Evolutionary conservation across 2,329 filamentous ascomycete species (phyloP).

Genomic region (Trichoderma endophyticum): DNA sequence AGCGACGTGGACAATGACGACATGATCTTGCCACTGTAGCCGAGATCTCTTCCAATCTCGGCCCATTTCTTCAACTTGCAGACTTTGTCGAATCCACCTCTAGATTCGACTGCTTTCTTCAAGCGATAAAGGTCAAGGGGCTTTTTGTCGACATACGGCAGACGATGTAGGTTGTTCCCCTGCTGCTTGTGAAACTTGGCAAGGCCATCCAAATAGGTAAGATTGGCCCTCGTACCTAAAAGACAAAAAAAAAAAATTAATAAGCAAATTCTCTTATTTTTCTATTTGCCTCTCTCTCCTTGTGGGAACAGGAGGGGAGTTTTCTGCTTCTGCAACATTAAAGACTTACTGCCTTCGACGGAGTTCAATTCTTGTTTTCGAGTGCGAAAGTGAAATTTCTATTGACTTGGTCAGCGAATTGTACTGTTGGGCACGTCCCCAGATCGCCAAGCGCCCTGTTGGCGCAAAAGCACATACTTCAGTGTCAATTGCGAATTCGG

Average conservation of each 20-base stretch:
- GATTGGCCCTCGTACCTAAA: constrained; percentile 84
- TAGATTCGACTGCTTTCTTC: constrained; percentile 92
- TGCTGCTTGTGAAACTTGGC: constrained; percentile 97
- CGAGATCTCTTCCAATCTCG: constrained; percentile 92
- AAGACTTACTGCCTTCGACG: constrained; percentile 84
- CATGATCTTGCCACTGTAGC: constrained; percentile 99
- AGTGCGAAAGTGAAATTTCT: constrained; percentile 97
- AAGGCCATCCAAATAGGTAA: constrained; percentile 93
- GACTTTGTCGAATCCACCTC: constrained; percentile 92
- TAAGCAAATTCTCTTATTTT: constrained; percentile 32
- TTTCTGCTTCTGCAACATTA: background rate
- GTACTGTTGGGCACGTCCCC: background rate
- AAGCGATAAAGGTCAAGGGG: constrained; percentile 92
- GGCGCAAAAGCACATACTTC: constrained; percentile 57
- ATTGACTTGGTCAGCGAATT: constrained; percentile 22
- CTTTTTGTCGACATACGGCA: constrained; percentile 96
- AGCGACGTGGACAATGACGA: constrained; percentile 95
- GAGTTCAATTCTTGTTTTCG: constrained; percentile 96
- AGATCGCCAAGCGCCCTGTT: background rate
- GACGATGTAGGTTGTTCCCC: constrained; percentile 86
- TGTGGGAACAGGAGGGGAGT: background rate
- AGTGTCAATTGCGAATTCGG: constrained; percentile 92
- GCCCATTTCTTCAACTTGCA: constrained; percentile 99
- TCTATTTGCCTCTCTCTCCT: background rate
- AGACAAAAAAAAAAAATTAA: constrained; percentile 23